Conservation (phyloP, 164 flowering plant genomes). For the Macadamia tetraphylla region DNA sequence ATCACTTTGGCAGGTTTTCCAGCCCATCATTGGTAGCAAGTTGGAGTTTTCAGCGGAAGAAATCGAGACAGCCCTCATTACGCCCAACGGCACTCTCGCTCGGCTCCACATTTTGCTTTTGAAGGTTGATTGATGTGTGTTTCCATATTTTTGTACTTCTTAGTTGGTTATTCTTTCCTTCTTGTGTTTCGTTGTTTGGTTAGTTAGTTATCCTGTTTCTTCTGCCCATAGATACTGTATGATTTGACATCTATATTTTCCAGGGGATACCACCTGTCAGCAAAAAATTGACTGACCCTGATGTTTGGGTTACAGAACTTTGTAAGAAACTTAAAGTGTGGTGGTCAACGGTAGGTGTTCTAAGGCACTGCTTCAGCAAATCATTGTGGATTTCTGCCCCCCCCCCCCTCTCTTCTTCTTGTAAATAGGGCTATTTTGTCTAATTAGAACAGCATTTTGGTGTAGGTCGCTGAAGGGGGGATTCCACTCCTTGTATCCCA, state of each 20-base stretch:
- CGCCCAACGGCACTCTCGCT: conserved; percentile 40
- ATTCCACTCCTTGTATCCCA: conserved; percentile 47
- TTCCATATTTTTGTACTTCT: no score
- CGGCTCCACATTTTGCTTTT: conserved; percentile 58
- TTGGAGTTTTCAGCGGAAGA: conserved; percentile 78
- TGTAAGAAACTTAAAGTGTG: conserved; percentile 62
- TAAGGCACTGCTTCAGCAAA: background rate
- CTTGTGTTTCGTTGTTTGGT: no score
- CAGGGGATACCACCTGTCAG: conserved; percentile 78
- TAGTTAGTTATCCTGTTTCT: no score
- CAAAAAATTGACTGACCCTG: conserved; percentile 40
- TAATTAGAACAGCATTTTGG: background rate
- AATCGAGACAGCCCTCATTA: conserved; percentile 61
- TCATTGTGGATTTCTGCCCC: background rate
- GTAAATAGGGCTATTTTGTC: background rate
- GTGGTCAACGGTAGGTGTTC: conserved; percentile 88
- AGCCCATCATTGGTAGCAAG: conserved; percentile 42
- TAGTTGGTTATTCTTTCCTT: no score
- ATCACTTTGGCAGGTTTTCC: conserved; percentile 54
- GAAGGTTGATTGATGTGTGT: conserved; percentile 34
- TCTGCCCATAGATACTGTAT: no score
- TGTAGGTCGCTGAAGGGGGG: conserved; percentile 85
- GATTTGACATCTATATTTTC: background rate
- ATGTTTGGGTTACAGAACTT: conserved; percentile 66
- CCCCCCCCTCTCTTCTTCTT: background rate